Evolutionary conservation across 2,329 filamentous ascomycete species (phyloP).

Genomic region (Phialophora macrospora): DNA sequence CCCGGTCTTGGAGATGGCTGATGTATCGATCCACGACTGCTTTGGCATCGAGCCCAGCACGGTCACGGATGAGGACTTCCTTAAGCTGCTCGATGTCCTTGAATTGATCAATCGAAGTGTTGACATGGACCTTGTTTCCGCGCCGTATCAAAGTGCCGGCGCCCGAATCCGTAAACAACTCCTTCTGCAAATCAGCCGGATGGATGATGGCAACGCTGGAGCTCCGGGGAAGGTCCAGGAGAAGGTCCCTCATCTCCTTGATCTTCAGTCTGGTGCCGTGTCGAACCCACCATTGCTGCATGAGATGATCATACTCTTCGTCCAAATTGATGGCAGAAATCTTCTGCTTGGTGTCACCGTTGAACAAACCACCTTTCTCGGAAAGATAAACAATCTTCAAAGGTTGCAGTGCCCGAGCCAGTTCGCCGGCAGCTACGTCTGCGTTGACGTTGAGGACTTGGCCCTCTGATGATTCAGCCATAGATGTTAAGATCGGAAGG

Average conservation of each 20-base stretch:
- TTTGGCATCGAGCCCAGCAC: constrained; percentile 78
- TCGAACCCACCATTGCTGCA: constrained; percentile 92
- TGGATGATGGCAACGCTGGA: constrained; percentile 98
- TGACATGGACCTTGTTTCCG: constrained; percentile 84
- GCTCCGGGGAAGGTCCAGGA: constrained; percentile 84
- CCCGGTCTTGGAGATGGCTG: constrained; percentile 72
- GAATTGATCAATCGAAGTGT: constrained; percentile 73
- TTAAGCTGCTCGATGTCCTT: constrained; percentile 77
- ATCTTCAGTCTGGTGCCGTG: constrained; percentile 97
- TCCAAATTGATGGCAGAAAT: constrained; percentile 98
- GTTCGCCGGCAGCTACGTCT: constrained; percentile 91
- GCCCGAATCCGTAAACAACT: constrained; percentile 94
- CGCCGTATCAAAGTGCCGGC: constrained; percentile 90
- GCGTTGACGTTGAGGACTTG: constrained; percentile 97
- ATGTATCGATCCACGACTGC: constrained; percentile 87
- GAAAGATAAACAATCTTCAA: constrained; percentile 98
- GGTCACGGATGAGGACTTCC: constrained; percentile 78
- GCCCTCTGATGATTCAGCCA: constrained; percentile 90
- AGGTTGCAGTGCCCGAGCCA: constrained; percentile 85
- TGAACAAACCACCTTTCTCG: constrained; percentile 94
- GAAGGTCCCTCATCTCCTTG: constrained; percentile 91
- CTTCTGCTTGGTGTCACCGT: constrained; percentile 90
- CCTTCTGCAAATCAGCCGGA: constrained; percentile 92
- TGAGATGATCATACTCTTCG: constrained; percentile 90
- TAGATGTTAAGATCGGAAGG: constrained; percentile 90